These are phyloP conservation scores for Ephemerocybe angulata DNA, from an alignment of 768 basidiomycete genomes.

Conservation along the genomic window DNA sequence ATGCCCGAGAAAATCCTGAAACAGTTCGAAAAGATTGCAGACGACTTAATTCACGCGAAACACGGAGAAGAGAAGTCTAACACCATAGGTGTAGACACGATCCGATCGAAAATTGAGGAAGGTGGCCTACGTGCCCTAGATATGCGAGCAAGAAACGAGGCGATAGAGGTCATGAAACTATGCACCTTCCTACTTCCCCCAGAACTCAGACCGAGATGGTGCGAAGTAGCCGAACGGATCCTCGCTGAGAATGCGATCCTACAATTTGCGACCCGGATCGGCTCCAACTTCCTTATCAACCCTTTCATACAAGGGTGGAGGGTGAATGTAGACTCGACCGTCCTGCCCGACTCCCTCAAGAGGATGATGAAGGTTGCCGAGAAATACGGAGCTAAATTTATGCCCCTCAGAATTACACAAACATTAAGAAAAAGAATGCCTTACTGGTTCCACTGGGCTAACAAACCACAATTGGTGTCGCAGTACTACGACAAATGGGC, in stretches of 20 bases:
- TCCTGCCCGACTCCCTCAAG: not conserved
- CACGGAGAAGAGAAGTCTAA: conserved; percentile 13
- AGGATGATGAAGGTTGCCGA: not conserved
- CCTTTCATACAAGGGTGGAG: not conserved
- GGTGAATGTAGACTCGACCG: not conserved
- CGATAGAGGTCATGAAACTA: conserved; percentile 19
- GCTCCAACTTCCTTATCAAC: not conserved
- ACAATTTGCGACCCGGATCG: not conserved
- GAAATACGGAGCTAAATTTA: not conserved
- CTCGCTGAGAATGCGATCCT: not conserved
- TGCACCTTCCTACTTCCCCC: conserved; percentile 15
- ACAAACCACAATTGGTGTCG: not conserved
- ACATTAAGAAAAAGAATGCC: not conserved
- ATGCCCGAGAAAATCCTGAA: conserved; percentile 29
- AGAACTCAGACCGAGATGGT: conserved; percentile 14
- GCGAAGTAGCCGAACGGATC: conserved; percentile 5
- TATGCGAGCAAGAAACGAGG: conserved; percentile 22
- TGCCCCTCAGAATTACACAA: not conserved
- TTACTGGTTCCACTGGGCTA: not conserved
- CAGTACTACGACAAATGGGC: not conserved
- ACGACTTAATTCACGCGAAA: conserved; percentile 23
- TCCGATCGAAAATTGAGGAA: conserved; percentile 11
- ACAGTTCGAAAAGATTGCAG: conserved; percentile 15
- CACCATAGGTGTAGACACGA: conserved; percentile 16
- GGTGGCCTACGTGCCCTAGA: conserved; percentile 26